Percentiles rank a stretch among this genome's conserved stretches.
Conservation (phyloP, 345 rosid genomes). For the Physaria fendleri region DNA sequence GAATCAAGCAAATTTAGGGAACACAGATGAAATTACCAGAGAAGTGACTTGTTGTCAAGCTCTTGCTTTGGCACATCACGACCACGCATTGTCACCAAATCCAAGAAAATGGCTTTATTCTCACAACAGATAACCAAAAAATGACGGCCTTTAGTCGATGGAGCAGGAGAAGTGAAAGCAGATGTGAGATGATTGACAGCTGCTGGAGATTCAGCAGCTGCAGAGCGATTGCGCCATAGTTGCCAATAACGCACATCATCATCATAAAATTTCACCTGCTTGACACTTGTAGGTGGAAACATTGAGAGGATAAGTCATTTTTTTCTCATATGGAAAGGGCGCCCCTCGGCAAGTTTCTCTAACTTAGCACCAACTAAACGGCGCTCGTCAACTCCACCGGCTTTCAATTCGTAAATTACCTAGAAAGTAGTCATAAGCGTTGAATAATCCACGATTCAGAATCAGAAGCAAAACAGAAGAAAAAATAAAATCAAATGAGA, state of each 20-base stretch:
- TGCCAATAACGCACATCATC: constrained; percentile 97
- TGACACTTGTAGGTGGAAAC: constrained; percentile 51
- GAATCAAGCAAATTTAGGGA: not conserved
- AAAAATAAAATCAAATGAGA: not conserved
- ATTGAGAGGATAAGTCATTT: not conserved
- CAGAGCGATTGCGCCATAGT: constrained; percentile 85
- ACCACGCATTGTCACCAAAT: constrained; percentile 96
- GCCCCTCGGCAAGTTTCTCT: constrained; percentile 98
- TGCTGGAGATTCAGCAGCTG: constrained; percentile 93
- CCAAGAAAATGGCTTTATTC: constrained; percentile 93
- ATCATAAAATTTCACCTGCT: constrained; percentile 91
- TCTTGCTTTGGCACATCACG: constrained; percentile 97
- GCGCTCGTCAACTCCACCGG: constrained; percentile 96
- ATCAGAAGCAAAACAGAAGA: constrained; percentile 7
- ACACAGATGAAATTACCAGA: constrained; percentile 51
- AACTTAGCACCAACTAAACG: constrained; percentile 94
- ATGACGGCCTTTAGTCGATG: constrained; percentile 91
- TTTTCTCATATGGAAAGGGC: not conserved
- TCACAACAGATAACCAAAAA: constrained; percentile 94
- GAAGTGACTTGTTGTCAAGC: constrained; percentile 86
- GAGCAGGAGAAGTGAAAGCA: constrained; percentile 72
- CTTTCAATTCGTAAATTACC: constrained; percentile 93
- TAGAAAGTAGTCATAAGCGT: constrained; percentile 14
- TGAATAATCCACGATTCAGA: not conserved
- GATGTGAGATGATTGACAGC: constrained; percentile 81